Base-by-base conservation (phyloP, 768 basidiomycete genomes). In the Phanerochaete sordida region DNA sequence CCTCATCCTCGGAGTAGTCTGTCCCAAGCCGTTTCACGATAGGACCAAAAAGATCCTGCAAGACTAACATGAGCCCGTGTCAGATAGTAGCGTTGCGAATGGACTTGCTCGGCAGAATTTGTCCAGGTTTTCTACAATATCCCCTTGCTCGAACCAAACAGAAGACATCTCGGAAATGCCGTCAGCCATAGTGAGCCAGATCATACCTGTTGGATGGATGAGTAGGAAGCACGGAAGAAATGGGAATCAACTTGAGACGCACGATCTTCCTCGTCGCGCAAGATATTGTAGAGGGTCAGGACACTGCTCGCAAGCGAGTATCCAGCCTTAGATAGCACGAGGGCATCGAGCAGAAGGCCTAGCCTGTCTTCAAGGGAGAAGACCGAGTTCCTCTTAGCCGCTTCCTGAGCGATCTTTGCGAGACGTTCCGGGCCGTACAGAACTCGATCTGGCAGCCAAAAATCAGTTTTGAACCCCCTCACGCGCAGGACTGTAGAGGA, bases 391-490 rank as follows among this genome's bases (percentile, higher is more conserved):
- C 75, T 67, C 67, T 84, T 85, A n/a, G 86, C 82, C 1, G 93
- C 93, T 68, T 95, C 91, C 21, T 77, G 73, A 4, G 91, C 94
- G 61, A 98, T 90, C 68, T 84, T 85, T 26, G 79, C 79, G 13
- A 97, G 79, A 50, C 91, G 82, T 64, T 91, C 88, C 26, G 90
- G 83, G 11, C 88, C 81, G 76, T 99, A 99, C 33, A 90, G 75
- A 23, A 95, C 93, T 30, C 95, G 91, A 73, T 88, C 92, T 93
- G 26, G n/a, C n/a, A n/a, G n/a, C n/a, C n/a, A n/a, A n/a, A n/a
- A n/a, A n/a, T n/a, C n/a, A n/a, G n/a, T n/a, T n/a, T n/a, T n/a
- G n/a, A n/a, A n/a, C n/a, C n/a, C n/a, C n/a, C n/a, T n/a, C n/a
- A n/a, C n/a, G n/a, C n/a, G n/a, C n/a, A n/a, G n/a, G n/a, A n/a